Percentiles rank a stretch among this genome's conserved stretches.
These are phyloP conservation scores for Chlamydomonas incerta DNA, from an alignment of 139 green algal species.

Conservation along the genomic window DNA sequence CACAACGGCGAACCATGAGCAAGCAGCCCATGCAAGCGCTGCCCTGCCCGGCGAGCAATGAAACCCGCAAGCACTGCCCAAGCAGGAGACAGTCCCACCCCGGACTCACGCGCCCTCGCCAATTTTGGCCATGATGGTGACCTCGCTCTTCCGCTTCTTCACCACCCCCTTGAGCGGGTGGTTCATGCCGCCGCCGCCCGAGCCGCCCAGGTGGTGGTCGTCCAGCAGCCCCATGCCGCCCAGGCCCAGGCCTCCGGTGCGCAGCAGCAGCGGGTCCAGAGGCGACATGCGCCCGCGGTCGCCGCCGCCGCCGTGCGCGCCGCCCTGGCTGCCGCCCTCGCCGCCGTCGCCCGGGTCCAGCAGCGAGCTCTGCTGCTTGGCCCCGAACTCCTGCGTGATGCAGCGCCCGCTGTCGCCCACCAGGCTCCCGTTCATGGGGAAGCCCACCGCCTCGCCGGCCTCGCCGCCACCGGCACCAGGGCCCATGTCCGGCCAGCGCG, in stretches of 20 bases:
- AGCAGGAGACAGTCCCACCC: too few species aligned
- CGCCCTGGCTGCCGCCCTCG: too few species aligned
- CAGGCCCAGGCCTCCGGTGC: not conserved
- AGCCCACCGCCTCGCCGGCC: not conserved
- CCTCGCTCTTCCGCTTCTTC: slow-evolving; percentile 53
- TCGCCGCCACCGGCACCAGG: not conserved
- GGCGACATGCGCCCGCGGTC: not conserved
- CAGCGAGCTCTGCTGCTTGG: not conserved
- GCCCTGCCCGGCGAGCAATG: not conserved
- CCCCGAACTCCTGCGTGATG: slow-evolving; percentile 55
- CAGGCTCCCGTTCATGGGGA: not conserved
- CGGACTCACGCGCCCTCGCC: slow-evolving; percentile 72
- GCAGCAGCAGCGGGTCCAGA: slow-evolving; percentile 3
- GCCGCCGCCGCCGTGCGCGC: not conserved
- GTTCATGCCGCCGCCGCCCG: not conserved
- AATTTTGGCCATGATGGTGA: slow-evolving; percentile 76
- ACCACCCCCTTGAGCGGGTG: slow-evolving; percentile 54
- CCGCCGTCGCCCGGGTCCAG: not conserved
- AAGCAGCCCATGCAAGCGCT: too few species aligned
- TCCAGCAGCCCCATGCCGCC: not conserved
- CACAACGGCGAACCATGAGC: too few species aligned
- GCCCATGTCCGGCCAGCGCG: not conserved
- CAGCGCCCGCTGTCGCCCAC: slow-evolving; percentile 22
- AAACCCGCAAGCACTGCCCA: not conserved
- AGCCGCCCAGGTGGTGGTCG: not conserved